Evolutionary conservation across 1,139 yeast genomes (phyloP), one percentile per base, ranked within the genome.

Genomic region (Kodamaea sp.): DNA sequence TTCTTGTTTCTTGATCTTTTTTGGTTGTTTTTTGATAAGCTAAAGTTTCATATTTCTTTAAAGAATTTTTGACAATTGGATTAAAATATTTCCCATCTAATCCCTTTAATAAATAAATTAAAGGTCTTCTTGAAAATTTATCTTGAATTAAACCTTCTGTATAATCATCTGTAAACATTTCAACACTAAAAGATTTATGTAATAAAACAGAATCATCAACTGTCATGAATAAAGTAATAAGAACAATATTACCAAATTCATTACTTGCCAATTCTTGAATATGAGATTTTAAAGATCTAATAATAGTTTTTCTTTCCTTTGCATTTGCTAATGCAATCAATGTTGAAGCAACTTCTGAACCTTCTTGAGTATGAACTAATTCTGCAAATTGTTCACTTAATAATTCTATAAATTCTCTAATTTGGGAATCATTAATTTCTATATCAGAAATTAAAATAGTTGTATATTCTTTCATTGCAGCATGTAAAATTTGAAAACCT

Each of bases 401-500:
- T 35, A 89, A 67, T 48, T 90, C 97, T 50, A 89, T 78, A 54
- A 90, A 84, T 41, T 87, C 95, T 52, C 86, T 78, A 40, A 82
- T 77, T 58, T 88, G 94, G 34, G 72, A 65, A 35, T 81, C 84
- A 49, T 64, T 55, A 34, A 48, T 54, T 33, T 67, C 75, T 24
- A 67, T 42, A 42, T 71, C 73, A 32, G 58, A 62, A 27, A 77
- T 79, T 46, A 89, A 79, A 46, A 89, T 82, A 44, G 80, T 76
- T 35, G 81, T 78, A 54, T 86, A 89, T 60, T 92, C 96, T 57
- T 75, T 81, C 96, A 92, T 89, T 37, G 95, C 97, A 27, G 97
- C 96, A 61, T 92, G 98, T 56, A 92, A 77, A 50, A 92, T 85
- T 60, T 90, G 95, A 73, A 92, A 92, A 30, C 98, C 97, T 33